Conservation (phyloP, 2,329 filamentous ascomycete species). For the Eutypella sp. region DNA sequence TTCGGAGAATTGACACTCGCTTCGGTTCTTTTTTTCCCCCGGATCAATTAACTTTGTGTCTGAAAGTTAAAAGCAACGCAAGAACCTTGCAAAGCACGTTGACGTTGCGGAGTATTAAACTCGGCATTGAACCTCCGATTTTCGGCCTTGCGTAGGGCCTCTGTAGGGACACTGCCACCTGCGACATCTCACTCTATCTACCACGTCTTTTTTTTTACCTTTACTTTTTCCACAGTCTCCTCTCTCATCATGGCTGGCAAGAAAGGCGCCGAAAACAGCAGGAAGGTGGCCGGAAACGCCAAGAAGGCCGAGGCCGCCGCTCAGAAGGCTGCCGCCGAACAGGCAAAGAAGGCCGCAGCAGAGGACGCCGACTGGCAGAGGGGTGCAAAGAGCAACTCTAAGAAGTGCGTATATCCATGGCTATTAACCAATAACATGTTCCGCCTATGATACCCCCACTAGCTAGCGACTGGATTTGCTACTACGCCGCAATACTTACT, state of each 20-base stretch:
- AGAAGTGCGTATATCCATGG: conserved; percentile 63
- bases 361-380: conserved; percentile 79
- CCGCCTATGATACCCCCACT: neutral
- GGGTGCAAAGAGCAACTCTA: conserved; percentile 77
- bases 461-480: conserved; percentile 7
- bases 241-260: conserved; percentile 61
- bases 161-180: too few species aligned
- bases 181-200: too few species aligned
- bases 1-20: too few species aligned
- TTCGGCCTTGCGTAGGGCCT: too few species aligned
- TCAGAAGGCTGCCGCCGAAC: conserved; percentile 67
- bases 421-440: neutral
- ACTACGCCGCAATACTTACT: too few species aligned
- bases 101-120: neutral
- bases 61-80: too few species aligned
- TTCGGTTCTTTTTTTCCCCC: too few species aligned
- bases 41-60: too few species aligned
- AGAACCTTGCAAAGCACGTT: too few species aligned
- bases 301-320: conserved; percentile 87
- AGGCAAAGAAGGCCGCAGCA: conserved; percentile 58
- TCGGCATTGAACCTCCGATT: too few species aligned
- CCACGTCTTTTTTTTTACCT: too few species aligned
- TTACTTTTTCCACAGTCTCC: too few species aligned
- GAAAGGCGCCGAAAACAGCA: conserved; percentile 73
- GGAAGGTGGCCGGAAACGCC: conserved; percentile 86